A percentile compares a stretch with the other conserved stretches of the same genome.
Evolutionary conservation across 108 stramenopile species (phyloP).

Genomic region (Conticribra guillardii): DNA sequence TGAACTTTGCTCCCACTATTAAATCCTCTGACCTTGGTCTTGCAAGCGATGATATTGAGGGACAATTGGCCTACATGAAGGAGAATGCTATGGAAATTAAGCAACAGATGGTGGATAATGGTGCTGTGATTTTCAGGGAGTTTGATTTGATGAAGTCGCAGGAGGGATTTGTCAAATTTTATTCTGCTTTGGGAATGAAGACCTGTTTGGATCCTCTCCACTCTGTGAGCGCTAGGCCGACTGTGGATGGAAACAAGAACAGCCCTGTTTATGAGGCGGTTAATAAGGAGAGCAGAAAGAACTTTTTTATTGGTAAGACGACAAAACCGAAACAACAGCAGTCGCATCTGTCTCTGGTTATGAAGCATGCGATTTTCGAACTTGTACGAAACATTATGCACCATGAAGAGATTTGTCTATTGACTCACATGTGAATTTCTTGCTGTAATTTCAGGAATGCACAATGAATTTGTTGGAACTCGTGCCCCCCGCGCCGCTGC

Average conservation of each 20-base stretch:
- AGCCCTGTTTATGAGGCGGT: slow-evolving; percentile 90
- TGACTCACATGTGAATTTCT: too few relatives aligned
- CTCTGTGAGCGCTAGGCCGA: slow-evolving; percentile 83
- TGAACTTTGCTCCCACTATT: slow-evolving; percentile 74
- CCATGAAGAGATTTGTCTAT: too few relatives aligned
- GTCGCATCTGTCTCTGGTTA: too few relatives aligned
- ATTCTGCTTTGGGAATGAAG: slow-evolving; percentile 82
- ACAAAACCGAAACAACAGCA: too few relatives aligned
- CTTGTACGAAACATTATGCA: too few relatives aligned
- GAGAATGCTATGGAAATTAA: slow-evolving; percentile 78
- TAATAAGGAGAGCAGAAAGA: slow-evolving; percentile 90
- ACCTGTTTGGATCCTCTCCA: slow-evolving; percentile 88
- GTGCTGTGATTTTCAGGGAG: slow-evolving; percentile 83
- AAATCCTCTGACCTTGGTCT: slow-evolving; percentile 60
- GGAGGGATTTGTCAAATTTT: slow-evolving; percentile 83
- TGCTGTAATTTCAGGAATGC: slow-evolving; percentile 83
- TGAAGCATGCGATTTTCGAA: too few relatives aligned
- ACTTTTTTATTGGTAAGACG: slow-evolving; percentile 78
- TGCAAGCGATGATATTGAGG: slow-evolving; percentile 50
- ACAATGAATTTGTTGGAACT: slow-evolving; percentile 93
- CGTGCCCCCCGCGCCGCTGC: slow-evolving; percentile 89
- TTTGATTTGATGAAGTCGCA: slow-evolving; percentile 87
- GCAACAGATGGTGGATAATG: slow-evolving; percentile 65
- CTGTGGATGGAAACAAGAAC: slow-evolving; percentile 83
- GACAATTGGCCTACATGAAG: slow-evolving; percentile 67